Conservation (phyloP, 2,329 filamentous ascomycete genomes). For the Claviceps sp. region DNA sequence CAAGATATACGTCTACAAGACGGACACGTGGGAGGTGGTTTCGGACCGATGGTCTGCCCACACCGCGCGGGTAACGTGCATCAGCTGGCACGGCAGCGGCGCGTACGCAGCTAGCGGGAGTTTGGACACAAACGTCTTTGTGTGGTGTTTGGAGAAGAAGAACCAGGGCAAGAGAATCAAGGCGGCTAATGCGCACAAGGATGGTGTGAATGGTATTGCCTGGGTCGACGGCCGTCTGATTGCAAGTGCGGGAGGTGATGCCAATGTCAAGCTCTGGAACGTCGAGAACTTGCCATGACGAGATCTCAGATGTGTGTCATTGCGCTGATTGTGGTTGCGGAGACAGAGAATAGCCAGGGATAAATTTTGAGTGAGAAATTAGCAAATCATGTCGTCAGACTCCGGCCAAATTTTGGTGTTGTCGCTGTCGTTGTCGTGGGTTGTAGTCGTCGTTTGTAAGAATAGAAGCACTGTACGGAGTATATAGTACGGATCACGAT, state of each 20-base stretch:
- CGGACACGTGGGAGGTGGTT: slow-evolving; percentile 51
- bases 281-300: slow-evolving; percentile 22
- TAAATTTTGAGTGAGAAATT: too few species aligned
- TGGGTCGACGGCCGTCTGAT: slow-evolving; percentile 65
- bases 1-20: slow-evolving; percentile 70
- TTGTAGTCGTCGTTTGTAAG: too few species aligned
- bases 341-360: too few species aligned
- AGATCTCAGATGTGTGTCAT: neutral
- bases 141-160: slow-evolving; percentile 71
- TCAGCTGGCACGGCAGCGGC: slow-evolving; percentile 65
- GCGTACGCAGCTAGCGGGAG: slow-evolving; percentile 73
- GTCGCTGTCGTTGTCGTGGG: too few species aligned
- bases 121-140: slow-evolving; percentile 81
- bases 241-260: slow-evolving; percentile 74
- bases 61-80: slow-evolving; percentile 42
- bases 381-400: too few species aligned
- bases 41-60: slow-evolving; percentile 60
- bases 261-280: slow-evolving; percentile 77
- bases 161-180: slow-evolving; percentile 78
- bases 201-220: slow-evolving; percentile 77
- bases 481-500: neutral
- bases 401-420: too few species aligned
- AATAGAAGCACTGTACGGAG: too few species aligned
- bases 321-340: too few species aligned
- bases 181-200: slow-evolving; percentile 82